Conservation (phyloP, 2,329 filamentous ascomycete genomes). For the Hirsutella rhossiliensis region DNA sequence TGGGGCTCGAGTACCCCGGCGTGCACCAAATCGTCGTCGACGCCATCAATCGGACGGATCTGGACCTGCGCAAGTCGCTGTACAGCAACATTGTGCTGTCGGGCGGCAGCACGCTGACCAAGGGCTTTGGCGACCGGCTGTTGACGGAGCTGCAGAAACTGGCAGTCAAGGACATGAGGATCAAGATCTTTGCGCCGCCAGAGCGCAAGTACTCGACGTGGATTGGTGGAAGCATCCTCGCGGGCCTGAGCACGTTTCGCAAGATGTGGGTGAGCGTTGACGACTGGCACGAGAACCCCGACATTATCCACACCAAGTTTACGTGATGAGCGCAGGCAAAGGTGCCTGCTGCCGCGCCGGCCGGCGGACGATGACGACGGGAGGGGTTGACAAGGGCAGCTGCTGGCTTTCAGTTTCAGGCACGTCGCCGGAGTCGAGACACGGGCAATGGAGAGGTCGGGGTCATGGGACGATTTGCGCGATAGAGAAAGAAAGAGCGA, state of each 20-base stretch:
- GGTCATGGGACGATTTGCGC: too few species aligned
- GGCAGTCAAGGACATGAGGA: conserved; percentile 97
- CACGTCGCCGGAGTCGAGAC: too few species aligned
- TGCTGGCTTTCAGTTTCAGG: too few species aligned
- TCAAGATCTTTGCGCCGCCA: conserved; percentile 96
- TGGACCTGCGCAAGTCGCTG: conserved; percentile 86
- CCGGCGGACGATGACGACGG: too few species aligned
- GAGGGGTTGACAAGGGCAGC: too few species aligned
- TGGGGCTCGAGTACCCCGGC: conserved; percentile 91
- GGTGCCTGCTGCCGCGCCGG: too few species aligned
- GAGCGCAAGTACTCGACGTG: conserved; percentile 98
- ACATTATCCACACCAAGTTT: conserved; percentile 98
- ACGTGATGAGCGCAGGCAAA: conserved; percentile 37
- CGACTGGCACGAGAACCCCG: conserved; percentile 99
- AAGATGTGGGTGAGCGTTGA: conserved; percentile 99
- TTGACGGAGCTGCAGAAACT: conserved; percentile 85
- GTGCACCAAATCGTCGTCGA: conserved; percentile 98
- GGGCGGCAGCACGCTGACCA: conserved; percentile 89
- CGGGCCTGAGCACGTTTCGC: conserved; percentile 92
- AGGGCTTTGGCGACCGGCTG: conserved; percentile 88
- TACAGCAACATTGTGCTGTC: conserved; percentile 97
- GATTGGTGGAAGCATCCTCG: conserved; percentile 96
- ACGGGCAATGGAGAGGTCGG: too few species aligned
- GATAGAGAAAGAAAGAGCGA: too few species aligned
- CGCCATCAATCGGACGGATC: conserved; percentile 85